phyloP scores from a whole-genome alignment of 768 basidiomycete species.

The Kockovaella imperatae region DNA sequence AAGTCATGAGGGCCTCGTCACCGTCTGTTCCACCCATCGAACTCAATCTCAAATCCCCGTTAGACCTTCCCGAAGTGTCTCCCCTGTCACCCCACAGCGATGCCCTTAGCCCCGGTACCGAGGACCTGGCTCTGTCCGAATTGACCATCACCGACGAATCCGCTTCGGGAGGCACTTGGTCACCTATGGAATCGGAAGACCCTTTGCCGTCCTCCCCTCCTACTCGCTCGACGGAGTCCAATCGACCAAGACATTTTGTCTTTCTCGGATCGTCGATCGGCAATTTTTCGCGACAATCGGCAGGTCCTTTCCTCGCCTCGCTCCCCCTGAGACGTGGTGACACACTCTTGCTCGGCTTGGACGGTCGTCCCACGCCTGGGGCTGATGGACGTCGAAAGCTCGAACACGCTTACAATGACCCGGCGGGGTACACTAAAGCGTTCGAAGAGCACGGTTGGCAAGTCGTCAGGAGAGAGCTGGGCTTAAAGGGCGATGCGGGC shows the following conservation, averaged over 20 bases:
- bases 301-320: conserved; percentile 63
- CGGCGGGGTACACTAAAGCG: conserved; percentile 58
- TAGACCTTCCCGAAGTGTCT: no score
- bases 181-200: conserved; percentile 5
- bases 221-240: not conserved
- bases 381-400: conserved; percentile 58
- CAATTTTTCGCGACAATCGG: conserved; percentile 70
- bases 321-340: conserved; percentile 69
- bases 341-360: conserved; percentile 82
- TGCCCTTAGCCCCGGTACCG: not conserved
- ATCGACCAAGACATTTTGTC: conserved; percentile 63
- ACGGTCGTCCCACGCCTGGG: conserved; percentile 54
- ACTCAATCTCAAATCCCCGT: not conserved
- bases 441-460: conserved; percentile 84
- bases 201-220: not conserved
- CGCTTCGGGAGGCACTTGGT: conserved; percentile 12
- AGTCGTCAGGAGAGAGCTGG: conserved; percentile 61
- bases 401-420: conserved; percentile 80
- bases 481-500: conserved; percentile 40
- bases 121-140: conserved; percentile 7
- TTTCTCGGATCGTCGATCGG: conserved; percentile 90
- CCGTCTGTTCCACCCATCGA: conserved; percentile 5
- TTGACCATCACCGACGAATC: conserved; percentile 8
- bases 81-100: not conserved
- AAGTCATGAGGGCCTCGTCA: conserved; percentile 5